phyloP scores from a whole-genome alignment of 1,284 basidiomycete genomes.

The Fereydounia khargensis region DNA sequence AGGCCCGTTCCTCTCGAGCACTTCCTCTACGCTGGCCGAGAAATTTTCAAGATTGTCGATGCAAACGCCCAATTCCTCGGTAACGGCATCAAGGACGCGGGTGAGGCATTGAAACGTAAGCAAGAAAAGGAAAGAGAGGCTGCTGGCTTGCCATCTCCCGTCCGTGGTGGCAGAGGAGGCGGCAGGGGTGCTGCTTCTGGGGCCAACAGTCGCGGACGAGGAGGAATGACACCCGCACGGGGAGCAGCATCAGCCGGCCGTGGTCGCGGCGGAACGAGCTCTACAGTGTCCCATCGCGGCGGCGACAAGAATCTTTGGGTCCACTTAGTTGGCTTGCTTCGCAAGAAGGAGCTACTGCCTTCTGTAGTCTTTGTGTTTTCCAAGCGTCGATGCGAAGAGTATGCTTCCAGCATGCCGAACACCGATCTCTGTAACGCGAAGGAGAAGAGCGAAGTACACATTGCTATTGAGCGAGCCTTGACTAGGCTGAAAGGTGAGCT shows the following conservation, averaged over 20 bases:
- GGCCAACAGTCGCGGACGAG: slow-evolving; percentile 28
- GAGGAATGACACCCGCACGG: slow-evolving; percentile 40
- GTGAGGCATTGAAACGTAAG: slow-evolving; percentile 82
- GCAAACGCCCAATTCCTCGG: slow-evolving; percentile 70
- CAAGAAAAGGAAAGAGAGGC: slow-evolving; percentile 95
- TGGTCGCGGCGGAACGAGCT: slow-evolving; percentile 59
- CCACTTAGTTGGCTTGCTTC: slow-evolving; percentile 80
- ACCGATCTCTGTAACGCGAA: slow-evolving; percentile 77
- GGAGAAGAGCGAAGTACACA: slow-evolving; percentile 95
- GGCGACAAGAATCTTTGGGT: slow-evolving; percentile 91
- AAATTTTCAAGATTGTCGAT: slow-evolving; percentile 89
- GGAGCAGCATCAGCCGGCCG: slow-evolving; percentile 57
- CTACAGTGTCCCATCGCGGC: slow-evolving; percentile 54
- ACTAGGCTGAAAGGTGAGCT: slow-evolving; percentile 78
- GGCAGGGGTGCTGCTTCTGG: slow-evolving; percentile 52
- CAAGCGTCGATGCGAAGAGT: slow-evolving; percentile 95
- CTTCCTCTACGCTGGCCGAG: slow-evolving; percentile 88
- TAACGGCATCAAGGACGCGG: slow-evolving; percentile 68
- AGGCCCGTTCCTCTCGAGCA: slow-evolving; percentile 96
- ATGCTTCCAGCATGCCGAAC: slow-evolving; percentile 83
- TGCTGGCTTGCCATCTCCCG: slow-evolving; percentile 71
- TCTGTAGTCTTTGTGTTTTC: slow-evolving; percentile 97
- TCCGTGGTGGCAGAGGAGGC: slow-evolving; percentile 63
- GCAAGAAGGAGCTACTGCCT: slow-evolving; percentile 81
- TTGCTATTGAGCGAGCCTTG: slow-evolving; percentile 87